Conservation (phyloP, 2,329 filamentous ascomycete genomes). For the Verticillium klebahnii region DNA sequence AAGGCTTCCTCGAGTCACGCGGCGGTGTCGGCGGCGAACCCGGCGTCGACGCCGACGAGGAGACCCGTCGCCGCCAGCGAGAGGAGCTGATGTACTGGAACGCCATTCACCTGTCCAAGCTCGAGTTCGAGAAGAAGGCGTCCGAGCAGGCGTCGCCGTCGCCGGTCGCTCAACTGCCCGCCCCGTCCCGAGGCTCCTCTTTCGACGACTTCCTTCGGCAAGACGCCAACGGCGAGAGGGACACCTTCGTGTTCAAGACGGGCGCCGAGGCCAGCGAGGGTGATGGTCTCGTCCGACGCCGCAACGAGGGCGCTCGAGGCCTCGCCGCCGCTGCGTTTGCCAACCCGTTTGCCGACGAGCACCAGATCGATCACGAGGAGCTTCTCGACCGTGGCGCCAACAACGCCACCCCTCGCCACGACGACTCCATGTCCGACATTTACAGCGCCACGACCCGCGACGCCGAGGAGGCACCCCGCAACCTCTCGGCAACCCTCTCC, state of each 20-base stretch:
- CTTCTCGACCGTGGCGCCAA: conserved; percentile 30
- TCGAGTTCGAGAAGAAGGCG: conserved; percentile 21
- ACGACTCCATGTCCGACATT: conserved; percentile 48
- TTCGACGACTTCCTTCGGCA: conserved; percentile 57
- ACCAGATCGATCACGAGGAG: conserved; percentile 47
- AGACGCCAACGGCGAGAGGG: conserved; percentile 46
- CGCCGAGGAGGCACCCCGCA: conserved; percentile 15
- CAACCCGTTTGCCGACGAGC: conserved; percentile 57
- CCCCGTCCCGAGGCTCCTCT: conserved; percentile 28
- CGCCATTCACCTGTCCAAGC: conserved; percentile 44
- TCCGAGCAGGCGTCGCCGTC: conserved; percentile 12
- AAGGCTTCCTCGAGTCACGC: conserved; percentile 56
- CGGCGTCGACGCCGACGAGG: conserved; percentile 59
- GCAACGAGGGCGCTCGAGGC: conserved; percentile 39
- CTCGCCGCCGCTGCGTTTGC: conserved; percentile 36
- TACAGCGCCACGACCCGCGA: conserved; percentile 52
- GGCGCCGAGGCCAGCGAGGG: conserved; percentile 39
- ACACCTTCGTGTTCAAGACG: conserved; percentile 54
- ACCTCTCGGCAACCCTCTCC: conserved; percentile 17
- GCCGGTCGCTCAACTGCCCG: conserved; percentile 6
- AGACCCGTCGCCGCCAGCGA: conserved; percentile 54
- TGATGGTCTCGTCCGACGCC: conserved; percentile 41
- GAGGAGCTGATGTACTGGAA: conserved; percentile 67
- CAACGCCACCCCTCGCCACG: conserved; percentile 36
- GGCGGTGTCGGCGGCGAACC: conserved; percentile 33